phyloP scores from a whole-genome alignment of 1,284 basidiomycete species.

The Crepidotus sp. region DNA sequence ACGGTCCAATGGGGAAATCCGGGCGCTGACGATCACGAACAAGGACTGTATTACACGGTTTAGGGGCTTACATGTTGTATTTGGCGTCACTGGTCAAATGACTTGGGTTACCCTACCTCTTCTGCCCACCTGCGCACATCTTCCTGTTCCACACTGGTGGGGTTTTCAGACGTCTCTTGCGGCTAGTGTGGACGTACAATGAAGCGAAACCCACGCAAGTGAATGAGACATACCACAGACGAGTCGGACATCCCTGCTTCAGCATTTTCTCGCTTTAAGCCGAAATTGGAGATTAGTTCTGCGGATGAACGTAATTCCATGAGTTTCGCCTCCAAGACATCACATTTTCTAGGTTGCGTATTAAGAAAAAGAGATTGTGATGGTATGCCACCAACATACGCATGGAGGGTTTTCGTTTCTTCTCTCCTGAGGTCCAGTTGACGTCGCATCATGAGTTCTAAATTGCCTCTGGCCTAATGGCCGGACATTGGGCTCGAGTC shows the following conservation, averaged over 20 bases:
- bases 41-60: background rate
- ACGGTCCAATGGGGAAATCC: slow-evolving; percentile 3
- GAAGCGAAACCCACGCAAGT: background rate
- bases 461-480: slow-evolving; percentile 54
- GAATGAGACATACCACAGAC: background rate
- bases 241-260: slow-evolving; percentile 2
- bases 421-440: slow-evolving; percentile 61
- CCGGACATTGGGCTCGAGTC: slow-evolving; percentile 4
- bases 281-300: slow-evolving; percentile 17
- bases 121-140: slow-evolving; percentile 59
- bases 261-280: background rate
- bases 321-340: slow-evolving; percentile 54
- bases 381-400: slow-evolving; percentile 32
- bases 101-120: slow-evolving; percentile 28
- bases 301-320: slow-evolving; percentile 39
- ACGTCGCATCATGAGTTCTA: slow-evolving; percentile 68
- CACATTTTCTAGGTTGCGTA: slow-evolving; percentile 48
- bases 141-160: slow-evolving; percentile 18
- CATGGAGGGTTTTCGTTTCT: slow-evolving; percentile 57
- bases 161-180: background rate
- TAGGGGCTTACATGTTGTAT: background rate
- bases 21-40: slow-evolving; percentile 4
- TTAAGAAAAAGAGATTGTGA: background rate
- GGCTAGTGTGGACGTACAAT: background rate
- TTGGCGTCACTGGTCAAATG: background rate